Conservation (phyloP, 495 filamentous ascomycete species). For the Trichoderma asperelloides region DNA sequence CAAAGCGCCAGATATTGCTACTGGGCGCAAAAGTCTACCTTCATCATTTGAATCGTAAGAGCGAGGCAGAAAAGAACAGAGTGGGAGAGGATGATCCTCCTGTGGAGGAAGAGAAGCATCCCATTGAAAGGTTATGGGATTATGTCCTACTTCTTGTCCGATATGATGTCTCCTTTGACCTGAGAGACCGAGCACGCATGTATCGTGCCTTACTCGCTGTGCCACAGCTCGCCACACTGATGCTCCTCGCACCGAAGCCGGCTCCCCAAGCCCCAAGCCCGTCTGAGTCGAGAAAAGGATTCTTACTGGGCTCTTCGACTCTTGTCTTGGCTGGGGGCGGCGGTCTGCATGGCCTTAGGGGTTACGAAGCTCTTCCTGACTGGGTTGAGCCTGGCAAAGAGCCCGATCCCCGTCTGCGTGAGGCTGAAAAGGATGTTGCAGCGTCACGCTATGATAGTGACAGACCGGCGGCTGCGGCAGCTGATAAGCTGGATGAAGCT, state of each 20-base stretch:
- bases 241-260: conserved; percentile 89
- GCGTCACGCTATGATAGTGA: conserved; percentile 29
- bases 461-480: conserved; percentile 44
- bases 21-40: conserved; percentile 92
- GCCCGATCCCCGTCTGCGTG: conserved; percentile 66
- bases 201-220: conserved; percentile 75
- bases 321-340: conserved; percentile 72
- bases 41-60: conserved; percentile 63
- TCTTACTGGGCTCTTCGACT: conserved; percentile 72
- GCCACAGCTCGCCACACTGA: conserved; percentile 79
- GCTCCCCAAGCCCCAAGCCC: conserved; percentile 81
- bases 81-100: conserved; percentile 16
- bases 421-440: conserved; percentile 26
- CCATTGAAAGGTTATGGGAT: conserved; percentile 67
- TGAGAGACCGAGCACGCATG: conserved; percentile 80
- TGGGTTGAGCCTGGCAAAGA: conserved; percentile 79
- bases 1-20: conserved; percentile 84
- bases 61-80: conserved; percentile 25
- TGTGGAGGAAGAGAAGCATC: conserved; percentile 47
- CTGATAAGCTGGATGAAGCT: conserved; percentile 54
- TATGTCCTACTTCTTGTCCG: conserved; percentile 78
- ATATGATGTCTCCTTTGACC: conserved; percentile 90
- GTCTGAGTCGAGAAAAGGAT: conserved; percentile 65
- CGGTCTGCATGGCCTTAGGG: conserved; percentile 57
- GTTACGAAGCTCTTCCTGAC: conserved; percentile 69